Conservation (phyloP, 257 asterid genomes). For the Ophiorrhiza pumila region DNA sequence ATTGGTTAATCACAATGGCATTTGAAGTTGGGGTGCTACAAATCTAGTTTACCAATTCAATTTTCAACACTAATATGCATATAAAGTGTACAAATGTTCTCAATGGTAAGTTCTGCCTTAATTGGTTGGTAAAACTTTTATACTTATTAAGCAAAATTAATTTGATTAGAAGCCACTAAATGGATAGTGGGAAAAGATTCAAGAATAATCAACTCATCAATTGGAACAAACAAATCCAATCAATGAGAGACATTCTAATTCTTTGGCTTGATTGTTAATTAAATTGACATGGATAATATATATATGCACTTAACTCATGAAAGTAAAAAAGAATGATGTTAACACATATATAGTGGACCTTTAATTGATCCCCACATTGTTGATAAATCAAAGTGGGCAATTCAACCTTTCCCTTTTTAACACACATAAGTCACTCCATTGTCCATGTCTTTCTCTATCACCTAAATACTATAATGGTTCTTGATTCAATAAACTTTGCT, state of each 20-base stretch:
- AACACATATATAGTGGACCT: constrained; percentile 5
- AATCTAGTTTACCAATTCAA: too few relatives aligned
- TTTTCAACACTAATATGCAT: too few relatives aligned
- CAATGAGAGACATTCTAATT: not conserved
- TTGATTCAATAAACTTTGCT: not conserved
- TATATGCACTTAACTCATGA: not conserved
- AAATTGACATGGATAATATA: too few relatives aligned
- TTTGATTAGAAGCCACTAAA: not conserved
- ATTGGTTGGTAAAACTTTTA: not conserved
- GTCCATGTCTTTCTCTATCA: constrained; percentile 4
- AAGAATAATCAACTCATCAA: constrained; percentile 2
- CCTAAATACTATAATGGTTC: not conserved
- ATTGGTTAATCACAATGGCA: too few relatives aligned
- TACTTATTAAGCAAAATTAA: not conserved
- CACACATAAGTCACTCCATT: constrained; percentile 6
- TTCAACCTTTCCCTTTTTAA: not conserved
- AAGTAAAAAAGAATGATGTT: constrained; percentile 2
- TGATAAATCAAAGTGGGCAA: constrained; percentile 21
- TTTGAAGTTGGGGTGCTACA: too few relatives aligned
- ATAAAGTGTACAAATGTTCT: too few relatives aligned
- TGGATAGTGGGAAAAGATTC: not conserved
- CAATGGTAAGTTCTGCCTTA: not conserved
- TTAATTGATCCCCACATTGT: constrained; percentile 15
- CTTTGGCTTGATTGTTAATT: not conserved
- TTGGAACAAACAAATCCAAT: too few relatives aligned